Evolutionary conservation across 83 land plant genomes (phyloP).

Genomic region (Picea engelmannii): DNA sequence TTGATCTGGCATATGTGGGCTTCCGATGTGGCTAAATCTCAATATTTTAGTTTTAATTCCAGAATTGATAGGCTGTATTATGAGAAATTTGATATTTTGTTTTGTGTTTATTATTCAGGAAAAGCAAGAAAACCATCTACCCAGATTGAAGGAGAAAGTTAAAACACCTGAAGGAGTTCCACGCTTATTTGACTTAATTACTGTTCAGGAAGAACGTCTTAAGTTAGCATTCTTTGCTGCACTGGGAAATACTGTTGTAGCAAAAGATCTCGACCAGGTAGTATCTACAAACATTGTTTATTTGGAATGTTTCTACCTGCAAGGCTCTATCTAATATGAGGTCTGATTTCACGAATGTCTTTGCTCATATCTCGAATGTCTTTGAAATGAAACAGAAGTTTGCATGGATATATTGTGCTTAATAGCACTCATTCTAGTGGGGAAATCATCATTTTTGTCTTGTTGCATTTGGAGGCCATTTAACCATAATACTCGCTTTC

Average conservation of each 20-base stretch:
- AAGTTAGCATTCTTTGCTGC: conserved; percentile 86
- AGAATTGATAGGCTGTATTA: background rate
- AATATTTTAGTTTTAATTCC: background rate
- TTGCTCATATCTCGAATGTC: background rate
- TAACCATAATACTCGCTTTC: background rate
- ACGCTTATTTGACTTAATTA: conserved; percentile 88
- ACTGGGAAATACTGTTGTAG: conserved; percentile 89
- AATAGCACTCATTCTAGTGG: background rate
- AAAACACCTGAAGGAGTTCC: conserved; percentile 92
- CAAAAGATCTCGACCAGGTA: conserved; percentile 92
- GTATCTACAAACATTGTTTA: background rate
- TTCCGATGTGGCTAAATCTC: background rate
- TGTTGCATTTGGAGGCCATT: background rate
- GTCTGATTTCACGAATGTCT: background rate
- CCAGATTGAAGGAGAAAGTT: conserved; percentile 60
- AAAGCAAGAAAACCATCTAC: conserved; percentile 69
- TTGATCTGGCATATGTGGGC: background rate
- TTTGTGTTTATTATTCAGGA: conserved; percentile 58
- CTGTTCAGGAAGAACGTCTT: conserved; percentile 78
- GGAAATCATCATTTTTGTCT: background rate
- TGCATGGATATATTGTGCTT: background rate
- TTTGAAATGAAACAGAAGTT: background rate
- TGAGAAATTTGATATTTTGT: background rate
- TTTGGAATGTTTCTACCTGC: background rate
- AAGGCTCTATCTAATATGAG: background rate